Evolutionary conservation across 306 rosid species (phyloP).

Genomic region (Vigna radiata): DNA sequence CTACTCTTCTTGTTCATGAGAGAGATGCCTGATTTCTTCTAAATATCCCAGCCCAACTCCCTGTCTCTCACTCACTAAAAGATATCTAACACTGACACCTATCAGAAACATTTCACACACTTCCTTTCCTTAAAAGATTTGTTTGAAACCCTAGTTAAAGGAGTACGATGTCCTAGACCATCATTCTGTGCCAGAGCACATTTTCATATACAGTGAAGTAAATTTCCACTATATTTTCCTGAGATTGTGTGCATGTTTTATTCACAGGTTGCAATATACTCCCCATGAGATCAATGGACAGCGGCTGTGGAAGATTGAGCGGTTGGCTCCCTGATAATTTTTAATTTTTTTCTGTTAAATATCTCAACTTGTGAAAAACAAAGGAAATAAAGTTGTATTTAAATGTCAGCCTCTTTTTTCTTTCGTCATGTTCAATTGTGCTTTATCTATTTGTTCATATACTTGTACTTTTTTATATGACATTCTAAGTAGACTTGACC

Average conservation of each 20-base stretch:
- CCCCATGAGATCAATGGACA: slow-evolving; percentile 73
- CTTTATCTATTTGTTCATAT: background rate
- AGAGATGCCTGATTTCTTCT: background rate
- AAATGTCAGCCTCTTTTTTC: background rate
- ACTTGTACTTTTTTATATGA: background rate
- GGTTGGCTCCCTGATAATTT: slow-evolving; percentile 85
- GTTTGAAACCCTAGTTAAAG: slow-evolving; percentile 25
- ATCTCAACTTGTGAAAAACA: slow-evolving; percentile 44
- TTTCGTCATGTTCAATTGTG: background rate
- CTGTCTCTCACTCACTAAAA: background rate
- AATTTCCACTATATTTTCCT: slow-evolving; percentile 24
- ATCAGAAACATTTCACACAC: slow-evolving; percentile 1
- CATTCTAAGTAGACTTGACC: background rate
- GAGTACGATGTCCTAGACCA: background rate
- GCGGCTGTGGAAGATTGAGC: slow-evolving; percentile 77
- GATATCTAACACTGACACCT: background rate
- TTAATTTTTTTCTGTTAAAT: slow-evolving; percentile 3
- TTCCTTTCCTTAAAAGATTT: background rate
- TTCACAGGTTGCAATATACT: slow-evolving; percentile 80
- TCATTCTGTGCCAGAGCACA: background rate
- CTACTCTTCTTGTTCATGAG: background rate
- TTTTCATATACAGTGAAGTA: slow-evolving; percentile 23
- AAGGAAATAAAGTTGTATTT: slow-evolving; percentile 31
- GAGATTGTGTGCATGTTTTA: slow-evolving; percentile 43
- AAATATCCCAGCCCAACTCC: background rate